These are phyloP conservation scores for Ceratocystis alfenasii DNA, from an alignment of 2,329 filamentous ascomycete species.

Conservation along the genomic window DNA sequence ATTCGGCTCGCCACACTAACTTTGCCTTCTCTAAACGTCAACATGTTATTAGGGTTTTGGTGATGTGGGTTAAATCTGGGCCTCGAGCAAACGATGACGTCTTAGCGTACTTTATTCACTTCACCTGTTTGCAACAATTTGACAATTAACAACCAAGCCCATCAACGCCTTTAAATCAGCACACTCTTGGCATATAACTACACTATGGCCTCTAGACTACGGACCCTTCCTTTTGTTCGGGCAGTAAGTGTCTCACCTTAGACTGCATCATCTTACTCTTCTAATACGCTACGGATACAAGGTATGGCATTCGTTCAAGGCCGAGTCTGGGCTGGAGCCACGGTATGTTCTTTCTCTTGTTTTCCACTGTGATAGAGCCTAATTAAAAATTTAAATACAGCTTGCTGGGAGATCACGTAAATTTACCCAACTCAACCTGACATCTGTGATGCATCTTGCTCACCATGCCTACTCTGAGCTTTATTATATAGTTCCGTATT, in stretches of 20 bases:
- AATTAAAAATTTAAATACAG: conserved; percentile 26
- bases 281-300: conserved; percentile 29
- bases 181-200: neutral
- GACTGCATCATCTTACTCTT: neutral
- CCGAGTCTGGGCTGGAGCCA: conserved; percentile 77
- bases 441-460: neutral
- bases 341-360: conserved; percentile 42
- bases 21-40: too few relatives aligned
- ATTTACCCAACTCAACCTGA: conserved; percentile 18
- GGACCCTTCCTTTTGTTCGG: conserved; percentile 19
- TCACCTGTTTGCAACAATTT: neutral
- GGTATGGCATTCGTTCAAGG: conserved; percentile 78
- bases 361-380: neutral
- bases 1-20: too few relatives aligned
- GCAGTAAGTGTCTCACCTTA: conserved; percentile 8
- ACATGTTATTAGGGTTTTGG: neutral
- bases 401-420: conserved; percentile 34
- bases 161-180: neutral
- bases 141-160: neutral
- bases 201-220: neutral
- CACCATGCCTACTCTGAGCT: neutral
- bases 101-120: neutral
- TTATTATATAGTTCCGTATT: conserved; percentile 48
- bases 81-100: neutral
- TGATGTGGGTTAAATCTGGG: neutral